phyloP scores from a whole-genome alignment of 768 basidiomycete species.

The Daedaleopsis sinensis region DNA sequence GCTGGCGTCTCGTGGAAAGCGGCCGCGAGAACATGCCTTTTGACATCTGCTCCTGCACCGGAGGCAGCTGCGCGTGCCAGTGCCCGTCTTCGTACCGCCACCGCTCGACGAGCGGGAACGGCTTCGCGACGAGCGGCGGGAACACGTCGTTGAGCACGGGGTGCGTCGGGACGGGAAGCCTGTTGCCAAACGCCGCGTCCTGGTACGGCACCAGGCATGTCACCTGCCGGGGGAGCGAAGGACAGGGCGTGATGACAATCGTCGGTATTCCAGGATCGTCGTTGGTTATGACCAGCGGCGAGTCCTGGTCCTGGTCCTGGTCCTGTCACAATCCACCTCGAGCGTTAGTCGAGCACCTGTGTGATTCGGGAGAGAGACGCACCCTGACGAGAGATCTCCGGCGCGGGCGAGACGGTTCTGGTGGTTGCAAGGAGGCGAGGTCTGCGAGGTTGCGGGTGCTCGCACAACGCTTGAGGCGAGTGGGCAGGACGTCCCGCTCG shows the following conservation, averaged over 20 bases:
- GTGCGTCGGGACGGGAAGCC: constrained; percentile 53
- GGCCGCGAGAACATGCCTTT: constrained; percentile 47
- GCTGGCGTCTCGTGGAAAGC: constrained; percentile 18
- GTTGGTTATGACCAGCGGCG: constrained; percentile 27
- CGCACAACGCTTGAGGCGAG: background rate
- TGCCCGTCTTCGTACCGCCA: constrained; percentile 58
- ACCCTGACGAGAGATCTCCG: constrained; percentile 13
- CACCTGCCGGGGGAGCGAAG: constrained; percentile 39
- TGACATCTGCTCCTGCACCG: constrained; percentile 47
- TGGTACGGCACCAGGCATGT: constrained; percentile 56
- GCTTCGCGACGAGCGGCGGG: constrained; percentile 43
- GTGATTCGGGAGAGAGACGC: background rate
- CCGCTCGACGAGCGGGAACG: constrained; percentile 35
- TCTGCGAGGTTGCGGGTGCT: background rate
- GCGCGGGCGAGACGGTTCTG: constrained; percentile 7
- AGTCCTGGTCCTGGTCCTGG: constrained; percentile 2
- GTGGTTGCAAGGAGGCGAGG: background rate
- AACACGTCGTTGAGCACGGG: constrained; percentile 49
- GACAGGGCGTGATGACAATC: constrained; percentile 55
- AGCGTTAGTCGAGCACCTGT: background rate
- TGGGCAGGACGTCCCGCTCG: constrained; percentile 17
- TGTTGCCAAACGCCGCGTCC: constrained; percentile 53
- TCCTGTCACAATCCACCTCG: constrained; percentile 4
- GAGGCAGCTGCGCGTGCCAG: constrained; percentile 54
- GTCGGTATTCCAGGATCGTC: constrained; percentile 45